Evolutionary conservation across 352 stramenopile species (phyloP), one percentile per base, ranked within the genome.

Genomic region (Peronosclerospora sorghi): DNA sequence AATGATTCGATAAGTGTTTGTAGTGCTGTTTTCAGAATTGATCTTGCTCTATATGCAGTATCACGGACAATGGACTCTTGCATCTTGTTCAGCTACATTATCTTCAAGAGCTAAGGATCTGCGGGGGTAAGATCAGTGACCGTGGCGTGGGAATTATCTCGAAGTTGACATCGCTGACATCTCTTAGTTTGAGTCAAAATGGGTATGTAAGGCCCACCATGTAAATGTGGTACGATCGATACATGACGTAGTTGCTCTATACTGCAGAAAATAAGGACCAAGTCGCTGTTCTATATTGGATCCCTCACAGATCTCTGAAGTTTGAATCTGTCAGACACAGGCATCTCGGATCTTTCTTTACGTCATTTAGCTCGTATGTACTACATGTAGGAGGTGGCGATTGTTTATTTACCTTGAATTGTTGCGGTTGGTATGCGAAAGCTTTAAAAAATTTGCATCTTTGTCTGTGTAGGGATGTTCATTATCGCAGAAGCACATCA

Each of bases 151-250:
- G 83, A 34, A 37, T 83, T 12, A 76, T 90, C 35, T 83, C 68
- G n/a, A 82, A 82, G 18, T 57, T 90, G 41, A 82, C 65, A 32
- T 76, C 65, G 13, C 56, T 90, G 38, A 73, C 57, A 36, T 79
- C 71, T n/a, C 58, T 90, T 29, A 90, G 87, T 43, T 35, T 90
- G 49, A 85, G 74, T 54, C 77, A 90, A 46, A 90, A 90, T 64
- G 73, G 69, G 77, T 75, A 79, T 65, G 77, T 73, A 40, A 0
- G 45, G 14, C 6, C n/a, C n/a, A n/a, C 5, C 35, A 4, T 13
- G 12, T 19, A 13, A 23, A 15, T 4, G 36, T 15, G 34, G 35
- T 35, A 17, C 43, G 12, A 13, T 35, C 12, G 14, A 19, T 36
- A 15, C 23, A 19, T 3, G 9, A 34, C 35, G n/a, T 12, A 21